phyloP scores from a whole-genome alignment of 2,329 filamentous ascomycete species.

The Raffaelea deltoideospora region DNA sequence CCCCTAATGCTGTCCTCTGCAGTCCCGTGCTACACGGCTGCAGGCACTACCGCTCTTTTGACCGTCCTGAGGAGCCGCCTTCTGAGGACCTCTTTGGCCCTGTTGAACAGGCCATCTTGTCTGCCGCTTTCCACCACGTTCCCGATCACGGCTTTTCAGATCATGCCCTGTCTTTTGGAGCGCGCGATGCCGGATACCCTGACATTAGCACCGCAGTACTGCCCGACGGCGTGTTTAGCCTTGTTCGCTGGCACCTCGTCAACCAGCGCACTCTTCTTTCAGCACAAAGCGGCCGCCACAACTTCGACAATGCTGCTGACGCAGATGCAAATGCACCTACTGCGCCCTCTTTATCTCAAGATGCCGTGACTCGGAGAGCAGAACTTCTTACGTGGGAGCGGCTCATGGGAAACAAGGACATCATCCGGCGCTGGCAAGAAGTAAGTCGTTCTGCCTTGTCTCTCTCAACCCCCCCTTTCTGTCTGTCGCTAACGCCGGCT shows the following conservation, averaged over 20 bases:
- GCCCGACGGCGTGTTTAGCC: conserved; percentile 62
- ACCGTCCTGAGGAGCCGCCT: conserved; percentile 52
- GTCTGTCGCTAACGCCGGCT: not conserved
- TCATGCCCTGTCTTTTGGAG: conserved; percentile 58
- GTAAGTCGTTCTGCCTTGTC: conserved; percentile 30
- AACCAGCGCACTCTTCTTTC: conserved; percentile 50
- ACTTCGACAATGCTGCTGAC: conserved; percentile 23
- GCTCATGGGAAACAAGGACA: conserved; percentile 54
- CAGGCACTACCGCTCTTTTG: conserved; percentile 59
- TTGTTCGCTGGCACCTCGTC: conserved; percentile 66
- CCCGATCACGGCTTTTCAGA: conserved; percentile 70
- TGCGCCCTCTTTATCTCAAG: no score
- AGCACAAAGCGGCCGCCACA: no score
- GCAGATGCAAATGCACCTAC: conserved; percentile 12
- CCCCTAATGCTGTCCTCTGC: no score
- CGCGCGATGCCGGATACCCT: conserved; percentile 70
- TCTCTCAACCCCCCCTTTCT: not conserved
- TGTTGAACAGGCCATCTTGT: conserved; percentile 62
- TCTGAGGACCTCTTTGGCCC: conserved; percentile 46
- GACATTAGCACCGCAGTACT: conserved; percentile 77
- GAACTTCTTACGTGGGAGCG: conserved; percentile 61
- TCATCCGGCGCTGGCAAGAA: conserved; percentile 76
- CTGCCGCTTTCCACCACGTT: conserved; percentile 65
- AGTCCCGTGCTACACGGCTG: no score
- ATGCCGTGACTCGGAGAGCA: no score